phyloP scores from a whole-genome alignment of 805 yeast genomes.

The Candida awuae region DNA sequence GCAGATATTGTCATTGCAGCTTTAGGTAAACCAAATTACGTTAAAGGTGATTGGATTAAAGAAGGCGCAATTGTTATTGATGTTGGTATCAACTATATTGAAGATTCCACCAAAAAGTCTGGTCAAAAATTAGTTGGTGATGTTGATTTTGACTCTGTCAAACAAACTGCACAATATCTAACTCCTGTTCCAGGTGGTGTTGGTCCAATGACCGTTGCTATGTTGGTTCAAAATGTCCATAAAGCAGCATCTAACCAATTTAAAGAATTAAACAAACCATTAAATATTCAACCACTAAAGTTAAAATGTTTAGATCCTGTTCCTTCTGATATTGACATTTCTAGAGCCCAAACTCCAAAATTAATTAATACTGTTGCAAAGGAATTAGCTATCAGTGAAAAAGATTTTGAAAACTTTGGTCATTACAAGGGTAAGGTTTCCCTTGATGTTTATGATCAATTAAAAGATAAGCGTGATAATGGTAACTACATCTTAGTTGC shows the following conservation, averaged over 20 bases:
- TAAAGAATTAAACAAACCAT: conserved; percentile 16
- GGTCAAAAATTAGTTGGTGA: conserved; percentile 75
- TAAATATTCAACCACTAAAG: conserved; percentile 48
- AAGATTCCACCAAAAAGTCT: conserved; percentile 55
- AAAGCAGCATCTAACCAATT: conserved; percentile 51
- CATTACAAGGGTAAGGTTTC: conserved; percentile 71
- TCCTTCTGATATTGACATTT: conserved; percentile 74
- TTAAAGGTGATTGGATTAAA: conserved; percentile 70
- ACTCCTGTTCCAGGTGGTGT: conserved; percentile 95
- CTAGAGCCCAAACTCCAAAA: conserved; percentile 68
- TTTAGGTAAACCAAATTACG: conserved; percentile 61
- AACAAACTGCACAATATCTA: conserved; percentile 48
- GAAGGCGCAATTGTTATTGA: conserved; percentile 64
- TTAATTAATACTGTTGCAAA: conserved; percentile 58
- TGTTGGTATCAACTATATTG: conserved; percentile 74
- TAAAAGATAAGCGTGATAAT: conserved; percentile 46
- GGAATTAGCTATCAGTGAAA: conserved; percentile 59
- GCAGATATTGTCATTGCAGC: conserved; percentile 80
- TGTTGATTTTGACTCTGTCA: conserved; percentile 55
- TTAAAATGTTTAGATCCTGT: conserved; percentile 55
- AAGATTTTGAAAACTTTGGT: conserved; percentile 70
- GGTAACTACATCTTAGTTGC: conserved; percentile 73
- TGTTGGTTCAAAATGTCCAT: conserved; percentile 65
- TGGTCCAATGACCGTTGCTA: conserved; percentile 88
- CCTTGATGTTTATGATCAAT: conserved; percentile 52